Base-by-base conservation (phyloP, 805 yeast genomes). In the Kazachstania viticola region DNA sequence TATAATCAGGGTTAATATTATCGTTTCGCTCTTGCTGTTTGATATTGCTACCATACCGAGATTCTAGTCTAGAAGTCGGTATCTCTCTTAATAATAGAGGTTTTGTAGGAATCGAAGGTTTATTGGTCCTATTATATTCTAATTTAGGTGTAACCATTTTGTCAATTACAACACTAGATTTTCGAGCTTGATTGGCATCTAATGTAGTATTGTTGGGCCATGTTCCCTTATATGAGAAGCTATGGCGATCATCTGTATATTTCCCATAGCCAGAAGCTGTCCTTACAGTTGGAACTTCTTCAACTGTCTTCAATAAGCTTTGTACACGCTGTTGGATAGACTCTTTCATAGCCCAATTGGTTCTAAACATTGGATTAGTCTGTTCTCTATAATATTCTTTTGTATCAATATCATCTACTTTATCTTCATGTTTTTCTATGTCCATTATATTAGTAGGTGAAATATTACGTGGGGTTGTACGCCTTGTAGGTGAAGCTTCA, bases 231-330 rank as follows among this genome's bases (percentile, higher is more conserved):
- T 8, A n/a, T 21, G 12, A 14, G 5, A 12, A 13, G 25, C 8
- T 24, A 12, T 17, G 12, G n/a, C 14, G n/a, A 15, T 13, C 21
- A 30, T 67, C 77, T 0, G 87, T 75, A 48, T 69, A 81, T 49
- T 73, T 72, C 6, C 95, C 95, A 53, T 85, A 84, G 0, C 95
- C 95, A 4, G 64, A 54, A 0, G 94, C 94, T 0, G 88, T 75
- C 44, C 71, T 76, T 8, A 22, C 34, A 26, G 27, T 33, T 24
- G 30, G 34, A 23, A n/a, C 14, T 8, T 41, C 46, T 4, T 45
- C 42, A 12, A 54, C 44, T 12, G 38, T 41, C 35, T 54, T 60
- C 33, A 74, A 50, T 22, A 73, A 56, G 45, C 62, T 62, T 32
- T 67, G 70, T 42, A 75, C 73, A 41, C 80, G 61, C 34, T 68